Evolutionary conservation across 257 asterid species (phyloP).

Genomic region (Nicotiana benthamiana): DNA sequence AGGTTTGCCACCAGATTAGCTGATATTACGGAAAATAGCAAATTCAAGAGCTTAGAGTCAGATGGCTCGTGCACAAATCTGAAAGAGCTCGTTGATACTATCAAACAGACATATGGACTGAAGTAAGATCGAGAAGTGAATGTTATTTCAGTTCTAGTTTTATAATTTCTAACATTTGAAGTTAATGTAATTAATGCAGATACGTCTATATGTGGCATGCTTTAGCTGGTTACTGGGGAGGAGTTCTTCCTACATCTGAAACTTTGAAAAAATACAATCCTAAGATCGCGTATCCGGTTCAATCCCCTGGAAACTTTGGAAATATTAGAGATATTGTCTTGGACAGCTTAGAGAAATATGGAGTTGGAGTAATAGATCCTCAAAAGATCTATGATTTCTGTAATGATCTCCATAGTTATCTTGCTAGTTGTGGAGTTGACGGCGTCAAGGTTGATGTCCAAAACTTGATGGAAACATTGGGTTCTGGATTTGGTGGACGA

Average conservation of each 20-base stretch:
- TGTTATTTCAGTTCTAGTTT: neutral
- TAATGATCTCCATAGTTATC: conserved; percentile 63
- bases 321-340: conserved; percentile 44
- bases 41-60: neutral
- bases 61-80: neutral
- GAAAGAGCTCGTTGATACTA: neutral
- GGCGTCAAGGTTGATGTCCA: conserved; percentile 85
- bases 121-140: neutral
- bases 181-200: conserved; percentile 20
- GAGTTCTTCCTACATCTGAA: conserved; percentile 38
- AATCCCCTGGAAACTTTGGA: conserved; percentile 51
- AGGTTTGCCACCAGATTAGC: neutral
- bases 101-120: neutral
- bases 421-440: conserved; percentile 50
- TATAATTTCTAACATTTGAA: conserved; percentile 9
- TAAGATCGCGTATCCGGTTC: conserved; percentile 42
- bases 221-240: conserved; percentile 74
- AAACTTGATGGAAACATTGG: conserved; percentile 46
- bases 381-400: conserved; percentile 38
- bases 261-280: conserved; percentile 49
- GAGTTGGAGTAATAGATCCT: conserved; percentile 58
- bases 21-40: neutral
- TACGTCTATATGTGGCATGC: conserved; percentile 78
- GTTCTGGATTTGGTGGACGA: conserved; percentile 55
- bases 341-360: conserved; percentile 58